phyloP scores from a whole-genome alignment of 2,329 filamentous ascomycete genomes.

The Scedosporium minutisporum region DNA sequence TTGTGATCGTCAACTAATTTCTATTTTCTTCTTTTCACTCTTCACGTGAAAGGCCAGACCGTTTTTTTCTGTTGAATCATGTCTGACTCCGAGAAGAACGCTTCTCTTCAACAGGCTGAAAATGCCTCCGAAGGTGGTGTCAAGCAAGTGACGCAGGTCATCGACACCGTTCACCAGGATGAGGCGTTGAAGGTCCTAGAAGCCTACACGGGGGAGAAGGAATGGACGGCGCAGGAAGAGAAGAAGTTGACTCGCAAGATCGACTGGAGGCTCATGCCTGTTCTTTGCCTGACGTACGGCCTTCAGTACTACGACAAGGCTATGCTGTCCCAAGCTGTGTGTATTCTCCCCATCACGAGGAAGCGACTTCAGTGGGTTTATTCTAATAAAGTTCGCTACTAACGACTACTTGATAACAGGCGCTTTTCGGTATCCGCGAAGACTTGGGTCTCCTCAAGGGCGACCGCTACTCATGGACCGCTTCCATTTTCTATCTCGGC shows the following conservation, averaged over 20 bases:
- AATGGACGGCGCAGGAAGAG: slow-evolving; percentile 24
- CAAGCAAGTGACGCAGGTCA: slow-evolving; percentile 1
- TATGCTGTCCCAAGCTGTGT: slow-evolving; percentile 20
- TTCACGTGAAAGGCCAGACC: neutral
- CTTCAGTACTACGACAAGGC: slow-evolving; percentile 15
- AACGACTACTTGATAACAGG: slow-evolving; percentile 8
- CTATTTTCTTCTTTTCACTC: too few relatives aligned
- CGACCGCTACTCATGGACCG: slow-evolving; percentile 28
- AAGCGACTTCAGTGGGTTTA: too few relatives aligned
- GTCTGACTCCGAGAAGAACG: slow-evolving; percentile 11
- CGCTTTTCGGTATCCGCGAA: slow-evolving; percentile 28
- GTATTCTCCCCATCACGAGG: neutral
- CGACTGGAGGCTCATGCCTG: slow-evolving; percentile 14
- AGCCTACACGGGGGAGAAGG: slow-evolving; percentile 28
- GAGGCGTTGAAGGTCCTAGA: slow-evolving; percentile 30
- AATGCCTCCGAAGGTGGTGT: neutral
- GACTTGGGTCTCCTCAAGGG: slow-evolving; percentile 22
- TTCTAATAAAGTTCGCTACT: neutral
- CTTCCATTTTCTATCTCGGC: slow-evolving; percentile 29
- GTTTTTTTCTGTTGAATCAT: slow-evolving; percentile 4
- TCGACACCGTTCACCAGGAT: slow-evolving; percentile 26
- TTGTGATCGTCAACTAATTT: neutral
- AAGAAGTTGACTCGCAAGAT: slow-evolving; percentile 22
- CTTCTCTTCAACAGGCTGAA: slow-evolving; percentile 9
- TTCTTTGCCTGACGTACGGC: slow-evolving; percentile 15